Conservation (phyloP, 164 flowering plant species). For the Magnolia sinica region DNA sequence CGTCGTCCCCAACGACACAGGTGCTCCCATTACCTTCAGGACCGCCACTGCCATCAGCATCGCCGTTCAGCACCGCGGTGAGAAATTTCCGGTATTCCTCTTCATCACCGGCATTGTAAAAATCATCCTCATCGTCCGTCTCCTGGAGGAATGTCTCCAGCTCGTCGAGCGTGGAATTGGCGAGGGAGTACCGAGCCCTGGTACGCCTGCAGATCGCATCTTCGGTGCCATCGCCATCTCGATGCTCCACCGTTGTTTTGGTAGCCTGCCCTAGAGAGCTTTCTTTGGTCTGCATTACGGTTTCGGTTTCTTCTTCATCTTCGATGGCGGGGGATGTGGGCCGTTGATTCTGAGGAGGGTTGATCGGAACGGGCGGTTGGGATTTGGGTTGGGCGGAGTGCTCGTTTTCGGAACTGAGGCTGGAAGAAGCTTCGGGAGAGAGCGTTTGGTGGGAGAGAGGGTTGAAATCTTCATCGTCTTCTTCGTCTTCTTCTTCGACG, state of each 20-base stretch:
- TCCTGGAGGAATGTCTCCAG: slow-evolving; percentile 95
- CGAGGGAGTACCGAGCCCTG: slow-evolving; percentile 90
- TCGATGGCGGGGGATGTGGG: background rate
- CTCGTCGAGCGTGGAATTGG: slow-evolving; percentile 87
- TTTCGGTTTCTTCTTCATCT: slow-evolving; percentile 2
- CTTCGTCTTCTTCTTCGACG: slow-evolving; percentile 36
- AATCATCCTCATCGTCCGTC: slow-evolving; percentile 87
- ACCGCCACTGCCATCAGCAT: slow-evolving; percentile 33
- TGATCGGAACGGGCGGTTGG: background rate
- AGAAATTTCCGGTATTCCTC: slow-evolving; percentile 92
- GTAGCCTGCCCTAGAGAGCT: slow-evolving; percentile 18
- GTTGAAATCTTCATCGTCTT: slow-evolving; percentile 71
- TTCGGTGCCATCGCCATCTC: slow-evolving; percentile 41
- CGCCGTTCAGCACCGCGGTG: slow-evolving; percentile 72
- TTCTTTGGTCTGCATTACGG: slow-evolving; percentile 12
- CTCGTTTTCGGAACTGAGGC: slow-evolving; percentile 83
- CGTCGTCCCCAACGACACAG: slow-evolving; percentile 39
- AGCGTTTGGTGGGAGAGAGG: slow-evolving; percentile 49
- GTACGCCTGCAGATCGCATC: slow-evolving; percentile 93
- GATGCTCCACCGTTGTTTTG: slow-evolving; percentile 1
- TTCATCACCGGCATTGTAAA: slow-evolving; percentile 86
- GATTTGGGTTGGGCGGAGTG: slow-evolving; percentile 24
- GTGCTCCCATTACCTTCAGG: slow-evolving; percentile 23
- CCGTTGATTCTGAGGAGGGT: background rate
- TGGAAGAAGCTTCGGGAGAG: slow-evolving; percentile 85